Percentiles rank a stretch among this genome's conserved stretches.
phyloP scores from a whole-genome alignment of 495 filamentous ascomycete species.

The Neurospora tetrasperma region DNA sequence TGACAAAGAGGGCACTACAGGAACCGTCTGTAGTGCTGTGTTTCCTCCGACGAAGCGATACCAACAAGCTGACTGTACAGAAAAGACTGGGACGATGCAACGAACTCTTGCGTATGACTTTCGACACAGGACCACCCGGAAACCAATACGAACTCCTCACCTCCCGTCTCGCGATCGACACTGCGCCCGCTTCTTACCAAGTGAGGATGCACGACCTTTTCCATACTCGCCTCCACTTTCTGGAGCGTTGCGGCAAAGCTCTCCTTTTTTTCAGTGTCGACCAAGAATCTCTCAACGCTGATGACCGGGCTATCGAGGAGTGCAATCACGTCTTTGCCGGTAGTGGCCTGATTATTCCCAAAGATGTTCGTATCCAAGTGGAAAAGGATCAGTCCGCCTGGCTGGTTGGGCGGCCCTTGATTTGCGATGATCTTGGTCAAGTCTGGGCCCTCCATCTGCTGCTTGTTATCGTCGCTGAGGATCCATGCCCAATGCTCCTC shows the following conservation, averaged over 20 bases:
- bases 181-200: constrained; percentile 36
- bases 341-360: background rate
- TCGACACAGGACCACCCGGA: constrained; percentile 40
- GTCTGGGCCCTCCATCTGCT: constrained; percentile 6
- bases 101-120: constrained; percentile 32
- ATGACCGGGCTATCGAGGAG: constrained; percentile 34
- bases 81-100: constrained; percentile 23
- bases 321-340: constrained; percentile 9
- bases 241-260: constrained; percentile 32
- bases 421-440: constrained; percentile 16
- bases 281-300: constrained; percentile 33
- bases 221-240: constrained; percentile 29
- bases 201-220: constrained; percentile 30
- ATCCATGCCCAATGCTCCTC: constrained; percentile 41
- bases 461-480: constrained; percentile 24
- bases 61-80: constrained; percentile 27
- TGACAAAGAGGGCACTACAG: constrained; percentile 11
- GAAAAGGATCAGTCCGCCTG: constrained; percentile 24
- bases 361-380: constrained; percentile 33
- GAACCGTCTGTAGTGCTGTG: constrained; percentile 34
- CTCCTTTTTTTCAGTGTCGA: constrained; percentile 30
- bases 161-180: constrained; percentile 26
- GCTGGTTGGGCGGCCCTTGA: constrained; percentile 21
- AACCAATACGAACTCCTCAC: constrained; percentile 47
- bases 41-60: constrained; percentile 27